Conservation (phyloP, 768 basidiomycete genomes). For the Lanmaoa rubissima region DNA sequence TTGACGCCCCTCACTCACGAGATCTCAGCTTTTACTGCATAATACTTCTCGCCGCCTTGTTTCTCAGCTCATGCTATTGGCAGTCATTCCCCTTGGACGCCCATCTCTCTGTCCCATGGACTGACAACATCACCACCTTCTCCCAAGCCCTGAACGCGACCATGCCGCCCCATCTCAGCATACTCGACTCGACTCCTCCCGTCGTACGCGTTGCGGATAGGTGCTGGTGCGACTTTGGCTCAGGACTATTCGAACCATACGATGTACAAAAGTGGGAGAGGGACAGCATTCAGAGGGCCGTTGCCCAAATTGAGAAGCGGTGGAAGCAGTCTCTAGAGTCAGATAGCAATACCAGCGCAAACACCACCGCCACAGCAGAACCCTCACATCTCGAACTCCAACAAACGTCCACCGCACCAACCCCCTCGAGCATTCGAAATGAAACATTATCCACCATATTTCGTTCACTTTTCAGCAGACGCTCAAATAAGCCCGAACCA, state of each 20-base stretch:
- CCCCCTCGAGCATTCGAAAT: constrained; percentile 6
- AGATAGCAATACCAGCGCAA: constrained; percentile 18
- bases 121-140: constrained; percentile 70
- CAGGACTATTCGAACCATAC: constrained; percentile 71
- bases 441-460: constrained; percentile 25
- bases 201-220: constrained; percentile 70
- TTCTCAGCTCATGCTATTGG: constrained; percentile 89
- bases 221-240: constrained; percentile 83
- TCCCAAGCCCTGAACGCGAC: constrained; percentile 59
- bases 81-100: constrained; percentile 71
- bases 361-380: constrained; percentile 26
- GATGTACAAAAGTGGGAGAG: constrained; percentile 75
- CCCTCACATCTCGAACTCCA: constrained; percentile 19
- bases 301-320: constrained; percentile 35
- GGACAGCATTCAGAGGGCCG: constrained; percentile 52
- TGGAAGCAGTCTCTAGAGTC: constrained; percentile 29
- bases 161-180: constrained; percentile 39
- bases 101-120: constrained; percentile 63
- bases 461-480: constrained; percentile 24
- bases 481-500: constrained; percentile 2
- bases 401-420: constrained; percentile 8
- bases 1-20: constrained; percentile 5
- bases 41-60: constrained; percentile 75
- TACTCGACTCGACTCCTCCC: constrained; percentile 43
- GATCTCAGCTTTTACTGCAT: constrained; percentile 78